Conservation (phyloP, 176 grass and related monocot genomes). For the Bolboschoenus planiculmis region DNA sequence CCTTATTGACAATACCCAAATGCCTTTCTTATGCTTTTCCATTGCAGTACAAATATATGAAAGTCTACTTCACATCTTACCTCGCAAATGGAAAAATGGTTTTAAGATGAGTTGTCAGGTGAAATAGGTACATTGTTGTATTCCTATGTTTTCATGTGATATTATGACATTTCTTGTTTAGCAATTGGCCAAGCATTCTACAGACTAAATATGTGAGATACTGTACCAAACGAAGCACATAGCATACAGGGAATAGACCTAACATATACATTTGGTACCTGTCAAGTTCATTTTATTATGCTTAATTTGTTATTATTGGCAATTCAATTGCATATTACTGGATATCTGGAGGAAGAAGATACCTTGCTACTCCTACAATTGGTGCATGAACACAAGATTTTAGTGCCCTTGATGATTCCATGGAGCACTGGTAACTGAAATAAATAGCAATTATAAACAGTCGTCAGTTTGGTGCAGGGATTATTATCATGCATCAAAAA, state of each 20-base stretch:
- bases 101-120: not conserved
- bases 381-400: constrained; percentile 19
- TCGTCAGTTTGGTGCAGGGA: not conserved
- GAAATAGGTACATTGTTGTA: not conserved
- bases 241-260: not conserved
- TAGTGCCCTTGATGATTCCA: constrained; percentile 20
- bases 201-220: not conserved
- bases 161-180: not conserved
- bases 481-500: not conserved
- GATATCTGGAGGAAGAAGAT: not conserved
- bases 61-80: not conserved
- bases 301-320: not conserved
- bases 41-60: not conserved
- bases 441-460: not conserved
- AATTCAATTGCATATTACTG: not conserved
- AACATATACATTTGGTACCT: not conserved
- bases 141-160: not conserved
- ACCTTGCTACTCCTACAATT: constrained; percentile 10
- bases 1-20: not conserved
- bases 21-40: not conserved
- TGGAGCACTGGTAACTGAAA: constrained; percentile 15
- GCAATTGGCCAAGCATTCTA: not conserved
- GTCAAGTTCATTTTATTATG: not conserved
- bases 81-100: not conserved
- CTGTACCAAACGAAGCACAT: not conserved